phyloP scores from a whole-genome alignment of 73 alveolate genomes.

The Breviolum minutum region DNA sequence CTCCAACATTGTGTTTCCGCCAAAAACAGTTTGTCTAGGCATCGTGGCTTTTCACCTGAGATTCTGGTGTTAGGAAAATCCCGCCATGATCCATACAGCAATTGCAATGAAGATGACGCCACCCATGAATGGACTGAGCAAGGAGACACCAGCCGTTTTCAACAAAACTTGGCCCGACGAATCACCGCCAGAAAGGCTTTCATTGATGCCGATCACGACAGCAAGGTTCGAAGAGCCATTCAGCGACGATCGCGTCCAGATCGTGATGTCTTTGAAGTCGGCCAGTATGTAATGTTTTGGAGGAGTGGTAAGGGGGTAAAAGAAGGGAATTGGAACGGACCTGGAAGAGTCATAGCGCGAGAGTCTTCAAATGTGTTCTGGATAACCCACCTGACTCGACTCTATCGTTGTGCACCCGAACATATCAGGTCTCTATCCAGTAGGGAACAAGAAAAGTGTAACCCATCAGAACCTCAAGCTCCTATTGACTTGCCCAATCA shows the following conservation, averaged over 20 bases:
- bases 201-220: neutral
- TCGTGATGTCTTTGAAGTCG: neutral
- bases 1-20: neutral
- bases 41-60: neutral
- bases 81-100: neutral
- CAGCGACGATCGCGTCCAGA: neutral
- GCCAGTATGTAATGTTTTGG: neutral
- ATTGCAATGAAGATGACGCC: neutral
- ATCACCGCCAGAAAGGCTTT: neutral
- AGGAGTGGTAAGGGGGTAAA: neutral
- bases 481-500: neutral
- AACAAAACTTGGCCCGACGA: neutral
- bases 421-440: neutral
- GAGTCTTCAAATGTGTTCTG: neutral
- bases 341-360: neutral
- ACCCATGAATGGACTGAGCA: neutral
- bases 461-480: neutral
- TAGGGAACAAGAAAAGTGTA: neutral
- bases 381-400: neutral
- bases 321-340: neutral
- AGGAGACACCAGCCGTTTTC: neutral
- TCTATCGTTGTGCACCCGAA: neutral
- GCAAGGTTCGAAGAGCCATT: neutral
- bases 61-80: neutral
- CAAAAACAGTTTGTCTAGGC: neutral